Evolutionary conservation across 805 yeast genomes (phyloP), one percentile per base, ranked within the genome.

Genomic region (Metschnikowia noctiluminum): DNA sequence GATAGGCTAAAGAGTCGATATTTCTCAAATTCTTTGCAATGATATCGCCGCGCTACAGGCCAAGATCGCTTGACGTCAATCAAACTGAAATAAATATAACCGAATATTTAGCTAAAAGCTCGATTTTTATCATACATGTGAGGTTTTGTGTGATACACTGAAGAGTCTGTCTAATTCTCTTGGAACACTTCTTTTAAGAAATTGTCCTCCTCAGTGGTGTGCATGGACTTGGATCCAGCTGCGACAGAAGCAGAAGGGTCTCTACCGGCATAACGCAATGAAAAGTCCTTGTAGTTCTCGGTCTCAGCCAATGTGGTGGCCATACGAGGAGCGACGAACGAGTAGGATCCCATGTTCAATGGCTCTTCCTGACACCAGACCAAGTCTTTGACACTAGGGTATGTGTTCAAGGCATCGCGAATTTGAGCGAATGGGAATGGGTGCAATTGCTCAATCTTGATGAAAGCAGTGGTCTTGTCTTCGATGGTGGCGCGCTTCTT

Each of bases 301-400:
- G 96, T 85, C 74, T 89, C 90, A 58, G 77, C 78, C 70, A 92
- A 70, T 38, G 85, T 78, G 40, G 96, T 87, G 52, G 76, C 73
- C 47, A 94, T 70, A 76, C 99, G 87, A 68, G 97, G 99, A 52
- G 79, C 74, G 48, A 78, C 92, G 64, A 65, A 89, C 26, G 85
- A 64, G 87, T 86, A 90, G 40, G 88, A 76, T 71, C 99, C 99
- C 84, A 92, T 92, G 78, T 94, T 94, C 74, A 94, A 79, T 62
- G 98, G 98, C 79, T 94, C 99, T 76, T 94, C 99, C 78, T 94
- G 99, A 73, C 95, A 87, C 92, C 91, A 94, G 42, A 91, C 95
- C 58, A 94, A 74, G 68, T 94, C 99, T 69, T 87, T 84, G 54
- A 85, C 67, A 68, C 82, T 83, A 63, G 95, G 89, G 78, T 86